These are phyloP conservation scores for Berkeleyomyces basicola DNA, from an alignment of 2,329 filamentous ascomycete genomes.

Conservation along the genomic window DNA sequence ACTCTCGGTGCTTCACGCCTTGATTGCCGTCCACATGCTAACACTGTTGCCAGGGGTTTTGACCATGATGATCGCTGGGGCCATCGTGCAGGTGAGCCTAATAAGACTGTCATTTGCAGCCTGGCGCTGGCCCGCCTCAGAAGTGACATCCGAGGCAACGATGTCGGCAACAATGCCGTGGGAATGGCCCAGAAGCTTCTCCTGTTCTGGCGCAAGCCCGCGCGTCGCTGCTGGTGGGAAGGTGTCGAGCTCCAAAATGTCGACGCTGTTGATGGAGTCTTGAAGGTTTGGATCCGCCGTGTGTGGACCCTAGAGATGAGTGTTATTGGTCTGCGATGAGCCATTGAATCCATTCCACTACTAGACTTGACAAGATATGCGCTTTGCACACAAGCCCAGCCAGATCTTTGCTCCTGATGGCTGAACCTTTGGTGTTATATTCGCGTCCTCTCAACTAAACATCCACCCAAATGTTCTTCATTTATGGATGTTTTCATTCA, in stretches of 20 bases:
- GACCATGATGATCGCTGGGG: conserved; percentile 93
- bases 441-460: background rate
- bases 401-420: background rate
- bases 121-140: conserved; percentile 82
- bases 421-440: background rate
- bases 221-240: conserved; percentile 96
- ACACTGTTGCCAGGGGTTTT: conserved; percentile 52
- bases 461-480: background rate
- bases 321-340: conserved; percentile 63
- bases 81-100: conserved; percentile 90
- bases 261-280: conserved; percentile 73
- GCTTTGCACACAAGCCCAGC: background rate
- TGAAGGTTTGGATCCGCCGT: conserved; percentile 96
- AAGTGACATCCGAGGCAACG: conserved; percentile 75
- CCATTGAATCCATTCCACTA: background rate
- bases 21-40: conserved; percentile 10
- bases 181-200: conserved; percentile 98
- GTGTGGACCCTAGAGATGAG: conserved; percentile 99
- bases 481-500: background rate
- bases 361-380: background rate
- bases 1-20: background rate
- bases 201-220: conserved; percentile 95
- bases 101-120: conserved; percentile 96
- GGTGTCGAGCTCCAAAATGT: conserved; percentile 82
- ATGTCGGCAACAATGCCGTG: conserved; percentile 60